A percentile compares a stretch with the other conserved stretches of the same genome.
phyloP scores from a whole-genome alignment of 176 grass and related monocot genomes.

The Aegilops umbellulata region DNA sequence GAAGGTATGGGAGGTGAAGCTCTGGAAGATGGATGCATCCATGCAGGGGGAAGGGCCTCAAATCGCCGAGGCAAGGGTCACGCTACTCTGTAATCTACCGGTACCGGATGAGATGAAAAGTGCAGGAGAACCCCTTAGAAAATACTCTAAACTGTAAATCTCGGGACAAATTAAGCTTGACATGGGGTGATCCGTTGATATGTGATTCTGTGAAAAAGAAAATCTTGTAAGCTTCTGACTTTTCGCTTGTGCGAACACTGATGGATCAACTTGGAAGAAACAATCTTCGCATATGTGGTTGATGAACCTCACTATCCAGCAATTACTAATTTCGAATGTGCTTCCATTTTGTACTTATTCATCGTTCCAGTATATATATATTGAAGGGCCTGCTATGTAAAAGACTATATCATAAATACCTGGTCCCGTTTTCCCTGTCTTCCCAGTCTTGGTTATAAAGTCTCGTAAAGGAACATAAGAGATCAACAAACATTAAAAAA shows the following conservation, averaged over 20 bases:
- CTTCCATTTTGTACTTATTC: too few relatives aligned
- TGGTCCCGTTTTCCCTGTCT: too few relatives aligned
- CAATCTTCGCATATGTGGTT: background rate
- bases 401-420: too few relatives aligned
- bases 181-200: background rate
- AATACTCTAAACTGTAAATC: conserved; percentile 54
- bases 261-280: background rate
- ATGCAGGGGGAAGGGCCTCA: conserved; percentile 38
- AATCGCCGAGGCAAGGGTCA: conserved; percentile 55
- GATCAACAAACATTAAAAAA: too few relatives aligned
- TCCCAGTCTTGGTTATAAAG: too few relatives aligned
- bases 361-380: too few relatives aligned
- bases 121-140: conserved; percentile 50
- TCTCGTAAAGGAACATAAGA: too few relatives aligned
- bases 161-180: background rate
- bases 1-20: conserved; percentile 80
- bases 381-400: too few relatives aligned
- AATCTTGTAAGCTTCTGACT: too few relatives aligned
- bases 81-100: conserved; percentile 58
- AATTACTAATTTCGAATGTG: too few relatives aligned
- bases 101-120: conserved; percentile 44
- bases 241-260: background rate
- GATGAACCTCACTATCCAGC: background rate
- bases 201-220: background rate
- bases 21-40: conserved; percentile 57